Base-by-base conservation (phyloP, 108 stramenopile genomes). In the Cylindrotheca fusiformis region DNA sequence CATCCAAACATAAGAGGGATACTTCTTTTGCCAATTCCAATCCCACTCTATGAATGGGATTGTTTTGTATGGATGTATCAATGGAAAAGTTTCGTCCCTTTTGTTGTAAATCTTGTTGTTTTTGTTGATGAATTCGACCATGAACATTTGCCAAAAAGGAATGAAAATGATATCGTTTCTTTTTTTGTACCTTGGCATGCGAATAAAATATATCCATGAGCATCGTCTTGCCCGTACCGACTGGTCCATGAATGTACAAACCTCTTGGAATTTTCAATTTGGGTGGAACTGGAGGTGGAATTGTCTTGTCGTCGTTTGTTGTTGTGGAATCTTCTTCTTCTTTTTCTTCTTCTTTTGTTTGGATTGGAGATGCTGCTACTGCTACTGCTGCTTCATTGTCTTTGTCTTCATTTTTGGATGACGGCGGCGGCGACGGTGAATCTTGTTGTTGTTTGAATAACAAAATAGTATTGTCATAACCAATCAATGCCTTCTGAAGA, bases 221-320 rank as follows among this genome's bases (percentile, higher is more conserved):
- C 65, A 97, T 88, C 12, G 94, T 89, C 57, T 99, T 99, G 6
- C 99, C 99, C 5, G 93, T 90, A 5, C 98, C 99, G 5, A 97
- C 97, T n/a, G 81, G 52, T 18, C 97, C 97, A 60, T 91, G 74
- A 32, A 97, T 59, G 79, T 93, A 97, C 26, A 93, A 61, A 50
- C 97, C 95, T 55, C 88, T 60, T 18, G 94, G 90, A 32, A 87
- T 79, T 19, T 52, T 25, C 5, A 67, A 47, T 19, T n/a, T 21
- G 14, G 58, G 56, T 24, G 32, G 8, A 45, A 32, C n/a, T 33
- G 54, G 62, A 31, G 29, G 54, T 27, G 23, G 31, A 36, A 24
- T 4, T 14, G 55, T n/a, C 14, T 29, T 30, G 10, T 27, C 31
- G 12, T 14, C 31, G 27, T 27, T 32, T 58, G 31, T 32, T 32